Evolutionary conservation across 2,329 filamentous ascomycete genomes (phyloP), one percentile per base, ranked within the genome.

Genomic region (Phaeoacremonium minimum): DNA sequence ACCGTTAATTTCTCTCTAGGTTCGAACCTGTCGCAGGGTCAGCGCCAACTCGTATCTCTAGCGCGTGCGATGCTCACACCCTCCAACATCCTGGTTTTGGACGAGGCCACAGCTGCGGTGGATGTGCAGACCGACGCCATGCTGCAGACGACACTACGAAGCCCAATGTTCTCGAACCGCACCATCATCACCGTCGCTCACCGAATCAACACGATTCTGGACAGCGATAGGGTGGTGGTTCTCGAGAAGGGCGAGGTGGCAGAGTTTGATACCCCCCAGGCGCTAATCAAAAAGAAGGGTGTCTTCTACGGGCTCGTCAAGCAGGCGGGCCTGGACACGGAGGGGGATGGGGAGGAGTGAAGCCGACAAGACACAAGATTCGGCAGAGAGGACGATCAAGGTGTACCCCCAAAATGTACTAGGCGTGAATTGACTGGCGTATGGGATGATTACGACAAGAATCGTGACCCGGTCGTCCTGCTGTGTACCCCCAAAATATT

Each of bases 151-250:
- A 84, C 80, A 17, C 66, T 83, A 37, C 73, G 80, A 20, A 75
- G 75, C 22, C 73, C 77, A 15, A 59, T 83, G 13, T 98, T 98
- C 66, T 75, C 83, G 43, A 88, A 96, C 62, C 81, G 88, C 36
- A 98, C 93, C 26, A 97, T 98, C 61, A 95, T 98, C 61, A 98
- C 93, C 1, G 95, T 98, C 53, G 93, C 93, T 17, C 93, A 98
- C 67, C 83, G 93, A 37, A 95, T 98, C 68, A 97, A 97, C 67
- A 98, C 93, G 9, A 97, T 98, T 52, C 75, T 98, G 18, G 80
- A 85, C 58, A 79, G 75, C 43, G 91, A 98, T 65, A 80, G 90
- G 34, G 93, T 98, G 44, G 83, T 98, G 22, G 93, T 98, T 33
- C 77, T 98, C 6, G 89, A 97, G 56, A 85, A 85, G 61, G 93